Conservation (phyloP, 352 stramenopile genomes). For the Phytophthora podocarpi region DNA sequence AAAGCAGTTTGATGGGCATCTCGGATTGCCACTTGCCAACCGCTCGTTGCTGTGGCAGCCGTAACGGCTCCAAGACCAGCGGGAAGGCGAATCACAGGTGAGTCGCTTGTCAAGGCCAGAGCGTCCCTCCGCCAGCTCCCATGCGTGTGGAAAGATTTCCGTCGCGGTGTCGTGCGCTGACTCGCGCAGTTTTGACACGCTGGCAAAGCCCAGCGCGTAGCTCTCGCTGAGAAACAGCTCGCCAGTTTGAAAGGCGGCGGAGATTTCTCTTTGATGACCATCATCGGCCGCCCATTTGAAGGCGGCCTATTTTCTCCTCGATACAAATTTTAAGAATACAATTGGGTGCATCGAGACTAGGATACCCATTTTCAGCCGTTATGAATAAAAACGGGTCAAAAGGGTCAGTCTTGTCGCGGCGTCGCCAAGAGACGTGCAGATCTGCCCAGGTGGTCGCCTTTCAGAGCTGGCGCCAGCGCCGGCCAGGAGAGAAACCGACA, state of each 20-base stretch:
- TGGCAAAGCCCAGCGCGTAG: constrained; percentile 4
- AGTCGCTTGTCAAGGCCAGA: constrained; percentile 19
- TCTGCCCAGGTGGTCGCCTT: constrained; percentile 40
- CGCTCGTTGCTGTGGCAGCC: constrained; percentile 6
- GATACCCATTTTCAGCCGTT: constrained; percentile 8
- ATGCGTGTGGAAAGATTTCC: constrained; percentile 20
- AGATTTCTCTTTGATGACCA: constrained; percentile 31
- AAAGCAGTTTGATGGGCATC: constrained; percentile 28
- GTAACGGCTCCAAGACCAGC: constrained; percentile 19
- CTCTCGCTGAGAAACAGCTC: constrained; percentile 28
- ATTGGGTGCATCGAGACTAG: not conserved
- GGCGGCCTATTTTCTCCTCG: not conserved
- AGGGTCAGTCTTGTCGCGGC: constrained; percentile 29
- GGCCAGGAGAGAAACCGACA: constrained; percentile 33
- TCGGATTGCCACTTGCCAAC: constrained; percentile 13
- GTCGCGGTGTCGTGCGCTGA: constrained; percentile 20
- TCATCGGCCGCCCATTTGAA: too few relatives aligned
- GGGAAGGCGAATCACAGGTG: not conserved
- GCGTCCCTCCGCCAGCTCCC: not conserved
- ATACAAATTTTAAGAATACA: not conserved
- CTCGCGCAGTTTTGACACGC: constrained; percentile 12
- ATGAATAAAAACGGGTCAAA: constrained; percentile 32
- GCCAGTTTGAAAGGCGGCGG: constrained; percentile 11
- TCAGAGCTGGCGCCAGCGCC: constrained; percentile 38
- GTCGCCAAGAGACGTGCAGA: constrained; percentile 47